Evolutionary conservation across 2,329 filamentous ascomycete genomes (phyloP), one percentile per base, ranked within the genome.

Genomic region (Fusarium nisikadoi): DNA sequence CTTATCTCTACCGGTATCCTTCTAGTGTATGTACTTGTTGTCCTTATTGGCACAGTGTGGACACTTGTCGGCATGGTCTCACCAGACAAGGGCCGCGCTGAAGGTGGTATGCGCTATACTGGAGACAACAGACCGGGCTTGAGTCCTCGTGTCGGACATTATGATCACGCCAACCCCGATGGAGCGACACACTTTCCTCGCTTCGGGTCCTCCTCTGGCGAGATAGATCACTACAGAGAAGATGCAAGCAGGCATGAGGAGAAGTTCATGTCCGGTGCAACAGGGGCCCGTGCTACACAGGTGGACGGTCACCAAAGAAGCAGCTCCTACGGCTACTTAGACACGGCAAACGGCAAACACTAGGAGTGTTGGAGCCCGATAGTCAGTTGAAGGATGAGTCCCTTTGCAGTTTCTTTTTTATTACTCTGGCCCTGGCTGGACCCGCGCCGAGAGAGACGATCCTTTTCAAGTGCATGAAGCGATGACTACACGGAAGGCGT

Each of bases 1-100:
- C 88, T 97, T 71, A 94, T 98, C 74, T 93, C 95, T 5, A 86
- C 88, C 0, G 89, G 87, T 55, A 84, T 99, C 8, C 82, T 98
- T 17, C 83, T 93, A 7, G 83, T 97, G 33, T 99, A 94, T 86
- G 77, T 97, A 58, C 81, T 96, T 68, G 87, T 97, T 65, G 89
- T 94, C 8, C 85, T 98, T 39, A 86, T 93, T 52, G 96, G 94
- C 53, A 81, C 95, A 61, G 81, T 89, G 52, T 89, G 94, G 65
- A 91, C 91, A 33, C 81, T 91, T 63, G 85, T 86, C 38, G 86
- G 91, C 61, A 89, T 93, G 83, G 84, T 85, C 59, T 83, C 84
- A 33, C 86, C 87, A 3, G 90, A 91, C 58, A 90, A 89, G n/a
- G 74, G 77, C 31, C 75, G 78, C 33, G 77, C 72, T 9, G 90